A percentile compares a stretch with the other conserved stretches of the same genome.
phyloP scores from a whole-genome alignment of 805 yeast species.

The Candida qinlingensis region DNA sequence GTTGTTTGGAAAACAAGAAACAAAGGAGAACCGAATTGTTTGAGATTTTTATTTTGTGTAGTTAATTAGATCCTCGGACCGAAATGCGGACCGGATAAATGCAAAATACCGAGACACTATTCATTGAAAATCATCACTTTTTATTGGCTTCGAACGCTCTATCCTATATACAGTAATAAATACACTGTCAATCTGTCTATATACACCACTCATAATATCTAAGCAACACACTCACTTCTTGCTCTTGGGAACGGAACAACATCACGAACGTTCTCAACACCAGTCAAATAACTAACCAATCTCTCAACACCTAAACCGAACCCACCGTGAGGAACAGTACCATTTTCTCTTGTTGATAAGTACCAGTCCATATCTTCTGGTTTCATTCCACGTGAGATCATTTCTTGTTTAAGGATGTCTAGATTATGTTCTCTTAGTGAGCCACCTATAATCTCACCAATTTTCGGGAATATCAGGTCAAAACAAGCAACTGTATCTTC shows the following conservation, averaged over 20 bases:
- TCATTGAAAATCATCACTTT: too few relatives aligned
- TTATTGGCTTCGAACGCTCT: too few relatives aligned
- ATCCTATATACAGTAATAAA: not conserved
- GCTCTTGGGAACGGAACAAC: slow-evolving; percentile 84
- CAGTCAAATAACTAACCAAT: slow-evolving; percentile 64
- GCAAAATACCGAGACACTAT: too few relatives aligned
- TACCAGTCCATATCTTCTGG: slow-evolving; percentile 68
- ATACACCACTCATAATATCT: not conserved
- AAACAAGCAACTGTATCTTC: slow-evolving; percentile 76
- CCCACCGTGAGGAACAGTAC: slow-evolving; percentile 93
- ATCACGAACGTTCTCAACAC: slow-evolving; percentile 77
- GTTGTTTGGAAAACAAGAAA: not conserved
- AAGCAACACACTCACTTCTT: slow-evolving; percentile 40
- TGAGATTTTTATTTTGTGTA: not conserved
- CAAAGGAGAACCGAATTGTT: too few relatives aligned
- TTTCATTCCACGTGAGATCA: slow-evolving; percentile 53
- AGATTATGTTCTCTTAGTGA: slow-evolving; percentile 78
- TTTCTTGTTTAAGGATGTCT: slow-evolving; percentile 40
- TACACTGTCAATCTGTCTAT: not conserved
- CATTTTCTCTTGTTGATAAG: slow-evolving; percentile 62
- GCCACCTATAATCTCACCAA: slow-evolving; percentile 95
- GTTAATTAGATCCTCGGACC: too few relatives aligned
- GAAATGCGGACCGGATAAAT: not conserved
- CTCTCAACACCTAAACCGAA: slow-evolving; percentile 95
- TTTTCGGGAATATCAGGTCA: slow-evolving; percentile 82